These are phyloP conservation scores for Sporothrix protearum DNA, from an alignment of 2,329 filamentous ascomycete species.

Conservation along the genomic window DNA sequence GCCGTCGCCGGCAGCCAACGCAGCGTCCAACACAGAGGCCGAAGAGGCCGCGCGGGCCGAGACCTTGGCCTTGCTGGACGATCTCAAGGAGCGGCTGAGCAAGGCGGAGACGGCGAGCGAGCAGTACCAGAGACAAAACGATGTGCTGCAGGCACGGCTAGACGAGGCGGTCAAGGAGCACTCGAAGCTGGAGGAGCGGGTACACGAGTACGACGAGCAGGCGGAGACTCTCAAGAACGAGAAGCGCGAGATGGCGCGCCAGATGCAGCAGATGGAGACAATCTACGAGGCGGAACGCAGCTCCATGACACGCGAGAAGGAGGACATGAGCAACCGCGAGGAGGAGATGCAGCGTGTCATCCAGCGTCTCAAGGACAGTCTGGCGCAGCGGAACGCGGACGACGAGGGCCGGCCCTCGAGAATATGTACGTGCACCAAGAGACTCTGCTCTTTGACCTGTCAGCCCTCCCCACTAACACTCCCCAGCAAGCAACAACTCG, in stretches of 20 bases:
- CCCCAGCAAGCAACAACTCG: constrained; percentile 51
- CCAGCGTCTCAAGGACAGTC: constrained; percentile 83
- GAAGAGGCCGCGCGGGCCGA: constrained; percentile 76
- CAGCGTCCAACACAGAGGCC: constrained; percentile 38
- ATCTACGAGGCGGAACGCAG: constrained; percentile 90
- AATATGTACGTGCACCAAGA: constrained; percentile 44
- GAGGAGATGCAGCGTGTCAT: constrained; percentile 90
- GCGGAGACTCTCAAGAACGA: constrained; percentile 78
- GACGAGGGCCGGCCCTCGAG: constrained; percentile 58
- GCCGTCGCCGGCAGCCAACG: neutral
- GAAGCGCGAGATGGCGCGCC: constrained; percentile 75
- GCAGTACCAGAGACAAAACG: constrained; percentile 76
- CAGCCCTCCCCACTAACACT: constrained; percentile 21
- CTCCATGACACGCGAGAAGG: constrained; percentile 85
- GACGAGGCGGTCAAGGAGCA: constrained; percentile 85
- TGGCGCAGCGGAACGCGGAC: constrained; percentile 67
- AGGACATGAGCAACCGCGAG: constrained; percentile 76
- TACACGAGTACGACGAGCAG: constrained; percentile 81
- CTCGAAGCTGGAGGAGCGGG: constrained; percentile 77
- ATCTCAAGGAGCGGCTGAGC: constrained; percentile 76
- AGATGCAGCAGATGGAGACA: constrained; percentile 85
- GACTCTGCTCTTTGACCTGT: neutral
- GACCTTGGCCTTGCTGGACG: constrained; percentile 72
- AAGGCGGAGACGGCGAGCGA: constrained; percentile 76
- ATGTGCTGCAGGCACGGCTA: constrained; percentile 78